These are phyloP conservation scores for Cercophora sp. DNA, from an alignment of 495 filamentous ascomycete species.

Conservation along the genomic window DNA sequence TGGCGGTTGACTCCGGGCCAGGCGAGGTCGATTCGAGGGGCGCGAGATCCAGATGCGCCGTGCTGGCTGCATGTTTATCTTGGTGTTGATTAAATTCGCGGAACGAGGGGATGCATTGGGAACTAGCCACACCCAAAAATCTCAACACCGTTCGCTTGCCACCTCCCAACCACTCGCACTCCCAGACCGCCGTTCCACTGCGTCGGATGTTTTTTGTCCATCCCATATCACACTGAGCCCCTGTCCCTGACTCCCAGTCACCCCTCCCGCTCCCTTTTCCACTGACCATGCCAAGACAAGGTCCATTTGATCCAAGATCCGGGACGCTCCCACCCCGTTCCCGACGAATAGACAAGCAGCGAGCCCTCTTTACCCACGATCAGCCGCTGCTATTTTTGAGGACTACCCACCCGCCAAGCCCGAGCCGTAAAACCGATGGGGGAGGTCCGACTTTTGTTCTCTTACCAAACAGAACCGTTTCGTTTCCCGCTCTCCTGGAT, in stretches of 20 bases:
- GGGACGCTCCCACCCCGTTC: neutral
- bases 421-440: conserved; percentile 11
- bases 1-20: too few species aligned
- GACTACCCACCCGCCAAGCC: conserved; percentile 9
- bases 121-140: too few species aligned
- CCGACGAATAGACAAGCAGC: neutral
- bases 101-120: too few species aligned
- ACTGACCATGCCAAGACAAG: neutral
- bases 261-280: neutral
- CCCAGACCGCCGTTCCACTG: conserved; percentile 8
- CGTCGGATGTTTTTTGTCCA: conserved; percentile 10
- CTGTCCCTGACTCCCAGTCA: neutral
- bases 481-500: conserved; percentile 3
- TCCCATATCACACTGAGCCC: neutral
- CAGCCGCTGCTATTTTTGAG: neutral
- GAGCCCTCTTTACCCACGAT: neutral
- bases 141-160: neutral
- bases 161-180: neutral
- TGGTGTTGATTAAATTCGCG: too few species aligned
- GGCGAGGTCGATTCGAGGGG: too few species aligned
- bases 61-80: too few species aligned
- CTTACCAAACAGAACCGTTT: neutral
- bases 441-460: neutral
- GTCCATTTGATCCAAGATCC: conserved; percentile 6
- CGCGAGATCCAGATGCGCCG: too few species aligned